These are phyloP conservation scores for Oidiodendron maius DNA, from an alignment of 495 filamentous ascomycete species.

Conservation along the genomic window DNA sequence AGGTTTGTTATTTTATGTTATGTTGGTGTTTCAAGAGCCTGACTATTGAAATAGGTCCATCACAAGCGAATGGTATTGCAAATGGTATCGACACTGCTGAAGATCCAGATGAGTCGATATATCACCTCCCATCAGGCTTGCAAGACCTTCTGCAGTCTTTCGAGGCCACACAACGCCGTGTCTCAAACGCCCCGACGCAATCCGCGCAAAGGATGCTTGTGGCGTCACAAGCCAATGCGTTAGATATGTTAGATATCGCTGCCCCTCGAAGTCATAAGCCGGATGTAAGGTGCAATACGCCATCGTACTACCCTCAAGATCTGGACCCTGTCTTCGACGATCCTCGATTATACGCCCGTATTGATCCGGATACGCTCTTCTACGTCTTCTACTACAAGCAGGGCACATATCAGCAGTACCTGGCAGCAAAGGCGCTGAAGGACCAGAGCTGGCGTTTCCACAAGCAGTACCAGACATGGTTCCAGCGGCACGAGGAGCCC, in stretches of 20 bases:
- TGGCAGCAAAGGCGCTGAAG: constrained; percentile 93
- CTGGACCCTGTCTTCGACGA: constrained; percentile 87
- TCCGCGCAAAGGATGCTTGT: constrained; percentile 68
- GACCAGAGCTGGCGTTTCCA: constrained; percentile 98
- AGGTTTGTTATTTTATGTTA: constrained; percentile 24
- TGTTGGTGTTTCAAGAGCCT: constrained; percentile 3
- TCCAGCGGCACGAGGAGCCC: constrained; percentile 95
- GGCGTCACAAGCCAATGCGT: constrained; percentile 62
- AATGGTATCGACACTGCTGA: constrained; percentile 41
- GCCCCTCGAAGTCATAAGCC: constrained; percentile 79
- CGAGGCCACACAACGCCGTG: constrained; percentile 70
- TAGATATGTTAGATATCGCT: constrained; percentile 73
- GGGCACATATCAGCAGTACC: constrained; percentile 88
- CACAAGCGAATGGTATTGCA: constrained; percentile 44
- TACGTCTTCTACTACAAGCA: constrained; percentile 99
- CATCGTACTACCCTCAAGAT: constrained; percentile 86
- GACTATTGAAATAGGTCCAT: constrained; percentile 17
- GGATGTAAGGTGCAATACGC: constrained; percentile 69
- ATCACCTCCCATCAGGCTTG: constrained; percentile 85
- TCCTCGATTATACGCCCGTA: constrained; percentile 74
- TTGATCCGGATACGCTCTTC: constrained; percentile 95
- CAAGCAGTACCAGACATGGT: constrained; percentile 99
- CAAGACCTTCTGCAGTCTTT: constrained; percentile 88
- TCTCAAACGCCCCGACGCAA: constrained; percentile 44
- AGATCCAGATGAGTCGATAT: constrained; percentile 77